Evolutionary conservation across 768 basidiomycete genomes (phyloP), one percentile per base, ranked within the genome.

Genomic region (Rhodotorula kratochvilovae): DNA sequence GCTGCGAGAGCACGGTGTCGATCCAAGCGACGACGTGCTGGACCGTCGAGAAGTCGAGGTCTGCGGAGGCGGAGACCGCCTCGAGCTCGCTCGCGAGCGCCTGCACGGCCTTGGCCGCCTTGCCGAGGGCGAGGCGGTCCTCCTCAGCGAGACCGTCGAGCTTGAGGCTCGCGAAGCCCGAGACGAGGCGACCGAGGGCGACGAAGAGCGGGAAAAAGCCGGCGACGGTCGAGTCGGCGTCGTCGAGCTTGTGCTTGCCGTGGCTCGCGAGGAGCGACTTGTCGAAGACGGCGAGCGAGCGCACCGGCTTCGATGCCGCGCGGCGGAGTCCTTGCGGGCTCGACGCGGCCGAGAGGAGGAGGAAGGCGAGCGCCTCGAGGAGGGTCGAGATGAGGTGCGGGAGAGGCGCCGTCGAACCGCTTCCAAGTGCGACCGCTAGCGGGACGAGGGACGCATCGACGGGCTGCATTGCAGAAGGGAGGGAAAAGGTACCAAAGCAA

Each of bases 31-130:
- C 83, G 42, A 89, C 79, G 16, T 87, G 85, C 68, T 86, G 86
- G 23, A 88, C 81, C 4, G 84, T 83, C 1, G 89, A 90, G 76
- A 88, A 89, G 79, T 92, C 87, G 68, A 89, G 83, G 6, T 81
- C 76, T 7, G 80, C 60, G 27, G 80, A 76, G 36, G 76, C 75
- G 25, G 83, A 77, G 43, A 83, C 81, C 51, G 80, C 79, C 68
- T 83, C 83, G 56, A 91, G 81, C 70, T 84, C 80, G 36, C 78
- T 66, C 12, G 81, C 79, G 31, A 82, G 79, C 51, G 78, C 68
- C 35, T 83, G 78, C 53, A 82, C 78, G 57, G 78, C 70, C 81
- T 82, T 72, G 63, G 63, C 53, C n/a, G 53, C 35, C 11, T 42
- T 58, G 35, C 25, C 48, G 43, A 74, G 59, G 1, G 59, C 66